These are phyloP conservation scores for Salix viminalis DNA, from an alignment of 345 rosid genomes.

Conservation along the genomic window DNA sequence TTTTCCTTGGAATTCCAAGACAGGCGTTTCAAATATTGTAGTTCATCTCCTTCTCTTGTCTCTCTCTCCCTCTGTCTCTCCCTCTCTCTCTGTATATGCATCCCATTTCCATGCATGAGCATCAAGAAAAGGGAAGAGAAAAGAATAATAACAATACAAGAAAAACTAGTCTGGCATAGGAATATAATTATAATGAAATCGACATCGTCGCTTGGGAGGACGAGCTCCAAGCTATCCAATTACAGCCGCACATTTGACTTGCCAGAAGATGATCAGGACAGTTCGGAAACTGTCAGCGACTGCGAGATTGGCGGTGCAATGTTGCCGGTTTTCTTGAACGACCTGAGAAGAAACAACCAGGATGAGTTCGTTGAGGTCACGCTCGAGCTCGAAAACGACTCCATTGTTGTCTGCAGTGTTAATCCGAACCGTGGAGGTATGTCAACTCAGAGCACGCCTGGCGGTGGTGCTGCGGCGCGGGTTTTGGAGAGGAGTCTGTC, in stretches of 20 bases:
- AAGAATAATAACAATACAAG: neutral
- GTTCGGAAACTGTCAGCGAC: conserved; percentile 15
- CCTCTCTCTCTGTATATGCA: neutral
- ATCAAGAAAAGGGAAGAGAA: neutral
- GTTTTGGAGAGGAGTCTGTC: conserved; percentile 48
- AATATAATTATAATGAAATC: conserved; percentile 21
- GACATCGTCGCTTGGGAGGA: conserved; percentile 39
- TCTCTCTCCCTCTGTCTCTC: neutral
- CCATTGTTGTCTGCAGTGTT: conserved; percentile 63
- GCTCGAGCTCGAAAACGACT: conserved; percentile 62
- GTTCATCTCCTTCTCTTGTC: neutral
- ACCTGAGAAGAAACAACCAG: conserved; percentile 37
- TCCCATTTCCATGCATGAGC: neutral
- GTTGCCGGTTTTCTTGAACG: conserved; percentile 75
- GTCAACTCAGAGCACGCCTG: neutral
- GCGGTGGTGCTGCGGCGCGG: neutral
- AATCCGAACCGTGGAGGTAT: conserved; percentile 22
- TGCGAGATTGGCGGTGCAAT: conserved; percentile 63
- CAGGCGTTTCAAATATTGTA: neutral
- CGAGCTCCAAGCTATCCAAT: conserved; percentile 47
- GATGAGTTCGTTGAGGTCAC: conserved; percentile 75
- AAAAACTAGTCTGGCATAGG: neutral
- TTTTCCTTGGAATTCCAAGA: neutral
- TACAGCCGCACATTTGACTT: conserved; percentile 46
- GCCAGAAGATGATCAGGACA: conserved; percentile 45